Base-by-base conservation (phyloP, 2,329 filamentous ascomycete genomes). In the Pseudogymnoascus sp. region DNA sequence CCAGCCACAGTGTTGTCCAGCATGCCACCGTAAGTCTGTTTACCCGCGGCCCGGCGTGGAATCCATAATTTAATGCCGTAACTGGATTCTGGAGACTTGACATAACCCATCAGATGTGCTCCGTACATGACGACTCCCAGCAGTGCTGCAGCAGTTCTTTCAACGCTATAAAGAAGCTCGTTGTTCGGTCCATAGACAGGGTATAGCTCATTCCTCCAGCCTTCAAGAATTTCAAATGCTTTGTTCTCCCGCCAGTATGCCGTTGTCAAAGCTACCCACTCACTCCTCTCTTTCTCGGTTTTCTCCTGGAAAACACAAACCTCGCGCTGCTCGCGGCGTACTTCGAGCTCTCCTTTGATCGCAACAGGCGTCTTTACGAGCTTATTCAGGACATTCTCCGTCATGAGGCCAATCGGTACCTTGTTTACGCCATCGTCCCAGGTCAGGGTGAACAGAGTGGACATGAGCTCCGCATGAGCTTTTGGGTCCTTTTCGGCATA, bases 1-100 rank as follows among this genome's bases (percentile, higher is more conserved):
- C 88, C 88, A 0, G 93, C 95, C 5, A 96, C 95, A 1, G 92
- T 92, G 75, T 97, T 99, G 75, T 99, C 95, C 68, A 99, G 80
- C 71, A 97, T 93, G n/a, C 89, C 83, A 0, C 89, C 88, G 72
- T 93, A 99, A 0, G 92, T 97, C 68, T 90, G 85, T 79, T 97
- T 99, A 64, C 80, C 83, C 61, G 79, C 80, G 11, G 92, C 84
- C 8, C 95, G 83, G 54, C 87, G 83, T 3, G 95, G 90, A 1
- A 96, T 84, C 93, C 95, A 97, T 42, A 99, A 80, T 71, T 86
- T 87, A 51, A 96, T 76, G 16, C 86, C 87, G 62, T 81, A 75
- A 40, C 66, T 74, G 47, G 71, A 77, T 1, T 76, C 70, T 31
- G 73, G 74, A 40, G 81, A 78, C 21, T 77, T 74, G 23, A 88